A percentile compares a stretch with the other conserved stretches of the same genome.
Conservation (phyloP, 2,329 filamentous ascomycete species). For the Aureobasidium mangrovei region DNA sequence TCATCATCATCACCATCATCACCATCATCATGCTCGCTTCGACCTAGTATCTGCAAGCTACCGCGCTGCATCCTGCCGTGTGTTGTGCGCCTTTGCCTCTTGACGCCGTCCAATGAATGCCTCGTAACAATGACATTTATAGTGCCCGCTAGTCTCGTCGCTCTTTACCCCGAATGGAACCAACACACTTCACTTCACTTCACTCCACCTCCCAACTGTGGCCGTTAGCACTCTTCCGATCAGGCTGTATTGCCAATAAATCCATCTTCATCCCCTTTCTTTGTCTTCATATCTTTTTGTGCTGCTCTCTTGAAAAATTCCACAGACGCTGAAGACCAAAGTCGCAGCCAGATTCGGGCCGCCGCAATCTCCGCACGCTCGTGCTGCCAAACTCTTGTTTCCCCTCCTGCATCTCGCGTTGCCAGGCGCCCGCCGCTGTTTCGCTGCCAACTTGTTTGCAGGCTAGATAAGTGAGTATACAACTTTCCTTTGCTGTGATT, state of each 20-base stretch:
- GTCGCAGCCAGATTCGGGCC: background rate
- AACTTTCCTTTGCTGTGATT: too few relatives aligned
- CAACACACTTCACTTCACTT: background rate
- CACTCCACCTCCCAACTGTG: too few relatives aligned
- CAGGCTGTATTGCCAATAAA: too few relatives aligned
- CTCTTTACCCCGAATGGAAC: background rate
- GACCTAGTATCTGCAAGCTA: background rate
- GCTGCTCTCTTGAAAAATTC: background rate
- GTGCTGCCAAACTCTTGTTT: background rate
- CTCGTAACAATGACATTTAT: background rate
- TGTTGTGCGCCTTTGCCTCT: background rate
- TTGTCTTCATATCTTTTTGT: background rate
- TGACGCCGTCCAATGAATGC: background rate
- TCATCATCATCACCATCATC: background rate
- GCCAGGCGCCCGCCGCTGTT: background rate
- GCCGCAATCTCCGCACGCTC: slow-evolving; percentile 6
- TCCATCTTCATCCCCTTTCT: background rate
- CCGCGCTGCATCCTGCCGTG: slow-evolving; percentile 1
- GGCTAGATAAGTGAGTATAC: too few relatives aligned
- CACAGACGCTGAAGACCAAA: slow-evolving; percentile 3
- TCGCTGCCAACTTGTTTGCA: too few relatives aligned
- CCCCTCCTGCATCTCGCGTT: background rate
- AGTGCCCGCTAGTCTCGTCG: slow-evolving; percentile 6
- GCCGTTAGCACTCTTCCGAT: too few relatives aligned
- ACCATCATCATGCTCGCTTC: background rate